Percentiles rank a stretch among this genome's conserved stretches.
phyloP scores from a whole-genome alignment of 345 rosid genomes.

The Moringa oleifera region DNA sequence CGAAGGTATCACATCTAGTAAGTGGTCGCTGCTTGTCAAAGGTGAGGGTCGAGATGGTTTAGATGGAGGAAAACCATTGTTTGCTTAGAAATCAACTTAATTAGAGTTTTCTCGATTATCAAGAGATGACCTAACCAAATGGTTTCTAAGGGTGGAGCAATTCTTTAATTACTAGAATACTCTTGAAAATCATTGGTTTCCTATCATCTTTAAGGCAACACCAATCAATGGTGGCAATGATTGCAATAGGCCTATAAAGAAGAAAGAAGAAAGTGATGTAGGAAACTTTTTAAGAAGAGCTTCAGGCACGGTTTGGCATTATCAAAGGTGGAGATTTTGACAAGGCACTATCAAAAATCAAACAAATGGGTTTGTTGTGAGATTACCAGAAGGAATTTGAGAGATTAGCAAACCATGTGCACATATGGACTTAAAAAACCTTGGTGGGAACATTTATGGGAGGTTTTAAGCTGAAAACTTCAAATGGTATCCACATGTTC shows the following conservation, averaged over 20 bases:
- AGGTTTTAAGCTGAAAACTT: background rate
- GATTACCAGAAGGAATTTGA: constrained; percentile 3
- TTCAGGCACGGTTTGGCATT: background rate
- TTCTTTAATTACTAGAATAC: background rate
- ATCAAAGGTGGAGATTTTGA: constrained; percentile 5
- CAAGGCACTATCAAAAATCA: constrained; percentile 1
- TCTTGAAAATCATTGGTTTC: background rate
- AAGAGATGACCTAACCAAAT: background rate
- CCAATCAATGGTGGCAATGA: background rate
- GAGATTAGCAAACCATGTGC: background rate
- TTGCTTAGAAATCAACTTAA: too few species aligned
- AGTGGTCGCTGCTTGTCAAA: too few species aligned
- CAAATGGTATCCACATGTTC: background rate
- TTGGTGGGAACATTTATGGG: background rate
- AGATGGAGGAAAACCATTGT: too few species aligned
- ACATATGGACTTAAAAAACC: background rate
- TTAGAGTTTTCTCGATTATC: background rate
- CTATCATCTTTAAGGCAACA: background rate
- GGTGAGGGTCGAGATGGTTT: too few species aligned
- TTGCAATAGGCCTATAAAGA: background rate
- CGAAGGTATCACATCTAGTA: too few species aligned
- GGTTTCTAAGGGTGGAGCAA: background rate
- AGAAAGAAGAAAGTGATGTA: background rate
- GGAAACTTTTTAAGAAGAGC: background rate
- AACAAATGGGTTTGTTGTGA: background rate